Conservation (phyloP, 176 grass and related monocot species). For the Bonia amplexicaulis region DNA sequence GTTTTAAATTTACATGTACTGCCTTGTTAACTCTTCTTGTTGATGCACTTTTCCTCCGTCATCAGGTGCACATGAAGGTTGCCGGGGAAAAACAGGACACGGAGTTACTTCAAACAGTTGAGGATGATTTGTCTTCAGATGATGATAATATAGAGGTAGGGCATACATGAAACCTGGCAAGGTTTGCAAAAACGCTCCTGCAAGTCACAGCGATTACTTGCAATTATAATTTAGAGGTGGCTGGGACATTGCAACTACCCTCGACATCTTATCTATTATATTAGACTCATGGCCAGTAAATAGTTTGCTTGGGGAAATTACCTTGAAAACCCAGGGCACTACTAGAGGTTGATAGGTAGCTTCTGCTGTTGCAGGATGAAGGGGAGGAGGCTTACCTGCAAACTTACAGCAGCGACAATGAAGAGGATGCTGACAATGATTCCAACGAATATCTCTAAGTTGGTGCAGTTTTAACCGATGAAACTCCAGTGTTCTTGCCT, state of each 20-base stretch:
- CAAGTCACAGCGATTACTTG: not conserved
- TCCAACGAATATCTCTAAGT: constrained; percentile 37
- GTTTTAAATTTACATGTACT: not conserved
- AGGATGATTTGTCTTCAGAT: constrained; percentile 33
- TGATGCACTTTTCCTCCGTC: not conserved
- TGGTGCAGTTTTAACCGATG: not conserved
- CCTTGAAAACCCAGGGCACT: not conserved
- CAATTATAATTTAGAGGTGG: not conserved
- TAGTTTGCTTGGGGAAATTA: not conserved
- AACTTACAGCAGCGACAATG: constrained; percentile 53
- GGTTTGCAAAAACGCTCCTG: not conserved
- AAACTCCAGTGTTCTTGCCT: not conserved
- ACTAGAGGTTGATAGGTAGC: constrained; percentile 10
- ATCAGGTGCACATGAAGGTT: constrained; percentile 52
- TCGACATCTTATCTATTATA: not conserved
- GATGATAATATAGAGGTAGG: constrained; percentile 62
- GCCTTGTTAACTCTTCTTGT: not conserved
- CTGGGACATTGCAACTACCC: not conserved
- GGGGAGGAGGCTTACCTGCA: constrained; percentile 87
- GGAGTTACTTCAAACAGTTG: constrained; percentile 39
- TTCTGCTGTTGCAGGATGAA: constrained; percentile 57
- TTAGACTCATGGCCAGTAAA: not conserved
- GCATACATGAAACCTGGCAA: not conserved
- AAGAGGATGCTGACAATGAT: constrained; percentile 35
- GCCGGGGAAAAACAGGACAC: constrained; percentile 19